Conservation (phyloP, 2,329 filamentous ascomycete species). For the Aspergillus sp. region DNA sequence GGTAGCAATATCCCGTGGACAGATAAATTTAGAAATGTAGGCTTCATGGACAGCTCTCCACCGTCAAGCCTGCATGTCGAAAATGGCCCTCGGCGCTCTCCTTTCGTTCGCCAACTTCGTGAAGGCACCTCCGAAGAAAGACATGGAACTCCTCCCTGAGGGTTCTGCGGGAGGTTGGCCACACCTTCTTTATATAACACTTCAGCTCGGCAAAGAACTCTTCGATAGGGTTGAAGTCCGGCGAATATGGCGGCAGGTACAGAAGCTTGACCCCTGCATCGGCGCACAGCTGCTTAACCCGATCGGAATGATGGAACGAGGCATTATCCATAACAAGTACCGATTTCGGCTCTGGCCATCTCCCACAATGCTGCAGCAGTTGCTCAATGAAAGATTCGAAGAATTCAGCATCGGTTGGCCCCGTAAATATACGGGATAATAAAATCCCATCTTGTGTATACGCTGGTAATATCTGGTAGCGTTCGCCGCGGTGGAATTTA, state of each 20-base stretch:
- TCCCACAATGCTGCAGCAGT: constrained; percentile 25
- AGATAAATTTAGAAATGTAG: neutral
- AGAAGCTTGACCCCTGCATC: too few species aligned
- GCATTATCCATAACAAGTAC: too few species aligned
- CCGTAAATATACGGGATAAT: constrained; percentile 25
- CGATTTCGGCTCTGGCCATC: constrained; percentile 5
- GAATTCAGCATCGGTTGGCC: constrained; percentile 25
- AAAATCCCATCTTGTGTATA: constrained; percentile 32
- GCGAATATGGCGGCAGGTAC: too few species aligned
- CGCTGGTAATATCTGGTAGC: constrained; percentile 29
- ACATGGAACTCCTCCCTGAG: constrained; percentile 22
- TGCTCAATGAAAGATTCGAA: constrained; percentile 32
- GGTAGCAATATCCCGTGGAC: neutral
- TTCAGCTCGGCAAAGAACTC: too few species aligned
- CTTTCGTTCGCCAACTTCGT: constrained; percentile 21
- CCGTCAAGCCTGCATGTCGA: constrained; percentile 20
- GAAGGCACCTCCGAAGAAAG: constrained; percentile 27
- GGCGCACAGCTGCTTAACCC: too few species aligned
- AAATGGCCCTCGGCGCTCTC: constrained; percentile 26
- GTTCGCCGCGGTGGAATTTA: constrained; percentile 18
- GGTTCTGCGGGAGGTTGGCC: constrained; percentile 13
- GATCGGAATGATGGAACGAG: too few species aligned
- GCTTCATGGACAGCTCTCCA: constrained; percentile 1
- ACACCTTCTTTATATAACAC: too few species aligned
- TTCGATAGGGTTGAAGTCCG: too few species aligned